A percentile compares a stretch with the other conserved stretches of the same genome.
Evolutionary conservation across 1,284 basidiomycete species (phyloP).

Genomic region (Pseudomicrostroma phylloplanum): DNA sequence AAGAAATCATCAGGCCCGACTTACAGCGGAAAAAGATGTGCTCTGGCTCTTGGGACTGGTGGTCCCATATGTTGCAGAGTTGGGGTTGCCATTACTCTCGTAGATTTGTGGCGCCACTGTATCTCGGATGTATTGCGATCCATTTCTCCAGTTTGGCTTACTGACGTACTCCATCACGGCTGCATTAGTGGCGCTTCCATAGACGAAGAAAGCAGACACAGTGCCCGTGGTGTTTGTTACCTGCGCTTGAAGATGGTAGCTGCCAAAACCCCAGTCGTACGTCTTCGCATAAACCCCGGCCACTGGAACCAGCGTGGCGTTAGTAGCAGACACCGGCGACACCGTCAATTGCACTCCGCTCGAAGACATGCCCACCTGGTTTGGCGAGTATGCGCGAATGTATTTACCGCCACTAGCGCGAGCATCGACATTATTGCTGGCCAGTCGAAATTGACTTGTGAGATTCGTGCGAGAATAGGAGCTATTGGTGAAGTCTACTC

Average conservation of each 20-base stretch:
- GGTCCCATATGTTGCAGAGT: background rate
- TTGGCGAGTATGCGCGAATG: background rate
- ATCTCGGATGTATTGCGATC: background rate
- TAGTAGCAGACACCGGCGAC: background rate
- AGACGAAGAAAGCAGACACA: constrained; percentile 12
- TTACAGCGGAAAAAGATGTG: background rate
- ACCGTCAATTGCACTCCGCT: background rate
- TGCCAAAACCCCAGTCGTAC: background rate
- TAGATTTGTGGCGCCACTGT: constrained; percentile 11
- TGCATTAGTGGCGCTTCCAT: constrained; percentile 5
- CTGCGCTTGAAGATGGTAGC: constrained; percentile 8
- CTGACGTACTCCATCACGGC: constrained; percentile 10
- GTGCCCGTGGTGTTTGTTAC: constrained; percentile 1
- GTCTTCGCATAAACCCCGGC: constrained; percentile 7
- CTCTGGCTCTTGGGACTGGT: background rate
- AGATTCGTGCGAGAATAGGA: background rate
- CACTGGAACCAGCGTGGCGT: background rate
- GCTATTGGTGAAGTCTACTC: constrained; percentile 6
- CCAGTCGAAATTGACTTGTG: constrained; percentile 2
- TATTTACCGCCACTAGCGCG: background rate
- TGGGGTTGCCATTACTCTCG: background rate
- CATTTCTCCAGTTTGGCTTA: background rate
- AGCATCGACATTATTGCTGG: background rate
- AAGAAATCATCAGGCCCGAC: too few species aligned
- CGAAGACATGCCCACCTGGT: background rate